Evolutionary conservation across 2,329 filamentous ascomycete species (phyloP), one percentile per base, ranked within the genome.

Genomic region (Scedosporium apiospermum): DNA sequence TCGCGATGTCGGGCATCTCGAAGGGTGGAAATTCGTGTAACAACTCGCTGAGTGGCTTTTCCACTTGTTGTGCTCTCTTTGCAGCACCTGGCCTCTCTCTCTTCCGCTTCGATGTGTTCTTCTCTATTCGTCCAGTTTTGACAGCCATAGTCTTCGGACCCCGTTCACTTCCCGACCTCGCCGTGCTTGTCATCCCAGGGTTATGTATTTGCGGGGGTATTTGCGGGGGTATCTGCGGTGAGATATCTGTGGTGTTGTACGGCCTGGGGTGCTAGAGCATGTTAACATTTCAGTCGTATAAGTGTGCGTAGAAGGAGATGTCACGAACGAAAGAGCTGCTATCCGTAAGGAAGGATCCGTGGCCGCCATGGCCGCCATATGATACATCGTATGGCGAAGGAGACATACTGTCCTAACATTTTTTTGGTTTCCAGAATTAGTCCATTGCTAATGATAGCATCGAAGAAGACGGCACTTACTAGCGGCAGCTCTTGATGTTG

Each of bases 1-100:
- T 79, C 61, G 88, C 85, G 76, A 97, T 96, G 73, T 98, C 88
- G 60, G 84, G 83, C 58, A 96, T 79, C 0, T 84, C 82, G 46
- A 91, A 80, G 62, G 81, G 71, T 18, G 79, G 79, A 65, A 84
- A 80, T 61, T 88, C 80, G 66, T 81, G 83, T 4, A 89, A 90
- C 66, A 93, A 73, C 65, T 87, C 80, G 69, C 89, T 93, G 63
- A 96, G 77, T 0, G 91, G 88, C 62, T 81, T 82, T 3, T 82
- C 82, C 42, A 93, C 76, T 65, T 81, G 82, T 2, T 82, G 81
- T 21, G 63, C 26, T 68, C 63, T 26, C 66, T 68, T 76, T 70
- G 75, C 75, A 62, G 74, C 71, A 70, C 75, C 80, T 65, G 72
- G 67, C 0, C 62, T 68, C 0, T 67, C 68, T 7, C 68, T 68